Percentiles rank a stretch among this genome's conserved stretches.
Conservation (phyloP, 176 grass and related monocot species). For the Calamus simplicifolius region DNA sequence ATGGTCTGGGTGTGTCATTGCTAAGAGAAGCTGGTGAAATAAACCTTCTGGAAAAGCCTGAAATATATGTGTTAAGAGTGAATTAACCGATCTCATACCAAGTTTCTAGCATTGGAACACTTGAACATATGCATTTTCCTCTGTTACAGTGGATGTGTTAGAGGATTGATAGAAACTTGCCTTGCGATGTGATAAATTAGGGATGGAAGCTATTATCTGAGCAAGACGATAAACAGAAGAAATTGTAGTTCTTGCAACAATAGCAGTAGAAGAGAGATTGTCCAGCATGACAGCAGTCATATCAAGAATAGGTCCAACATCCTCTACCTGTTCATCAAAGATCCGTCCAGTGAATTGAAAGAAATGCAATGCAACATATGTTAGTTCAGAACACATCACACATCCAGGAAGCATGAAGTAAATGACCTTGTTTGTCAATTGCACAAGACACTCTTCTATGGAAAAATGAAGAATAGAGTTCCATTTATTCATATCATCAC, state of each 20-base stretch:
- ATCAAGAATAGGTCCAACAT: conserved; percentile 89
- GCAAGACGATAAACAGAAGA: conserved; percentile 76
- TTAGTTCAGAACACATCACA: conserved; percentile 1
- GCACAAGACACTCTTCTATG: conserved; percentile 75
- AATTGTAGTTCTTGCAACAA: conserved; percentile 56
- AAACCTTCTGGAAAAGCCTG: conserved; percentile 94
- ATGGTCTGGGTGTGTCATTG: conserved; percentile 82
- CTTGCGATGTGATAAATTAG: conserved; percentile 74
- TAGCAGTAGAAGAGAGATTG: conserved; percentile 59
- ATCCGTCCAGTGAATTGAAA: neutral
- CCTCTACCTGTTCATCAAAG: conserved; percentile 60
- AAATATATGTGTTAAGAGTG: conserved; percentile 7
- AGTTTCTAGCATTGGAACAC: too few relatives aligned
- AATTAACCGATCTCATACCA: too few relatives aligned
- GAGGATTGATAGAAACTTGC: conserved; percentile 27
- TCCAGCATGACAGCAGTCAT: conserved; percentile 82
- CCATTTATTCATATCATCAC: conserved; percentile 33
- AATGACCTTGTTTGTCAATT: conserved; percentile 70
- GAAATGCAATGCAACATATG: too few relatives aligned
- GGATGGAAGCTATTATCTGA: conserved; percentile 64
- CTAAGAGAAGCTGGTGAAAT: conserved; percentile 84
- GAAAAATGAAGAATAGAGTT: conserved; percentile 61
- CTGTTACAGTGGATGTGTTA: neutral
- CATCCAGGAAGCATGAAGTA: neutral
- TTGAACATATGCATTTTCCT: conserved; percentile 3